Evolutionary conservation across 2,329 filamentous ascomycete species (phyloP), one percentile per base, ranked within the genome.

Genomic region (Fusarium nematophilum): DNA sequence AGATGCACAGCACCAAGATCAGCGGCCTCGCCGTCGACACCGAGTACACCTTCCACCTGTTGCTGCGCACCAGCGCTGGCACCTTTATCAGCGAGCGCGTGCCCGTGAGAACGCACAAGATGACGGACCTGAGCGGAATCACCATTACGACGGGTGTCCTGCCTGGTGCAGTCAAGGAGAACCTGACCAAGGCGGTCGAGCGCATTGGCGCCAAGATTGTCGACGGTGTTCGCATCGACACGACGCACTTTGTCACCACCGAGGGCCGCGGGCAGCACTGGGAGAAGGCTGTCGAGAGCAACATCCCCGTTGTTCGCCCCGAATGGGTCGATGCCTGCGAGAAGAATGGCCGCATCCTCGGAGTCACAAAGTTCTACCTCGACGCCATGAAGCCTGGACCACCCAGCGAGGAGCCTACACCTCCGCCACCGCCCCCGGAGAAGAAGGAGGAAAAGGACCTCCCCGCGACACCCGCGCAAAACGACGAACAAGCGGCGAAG

Each of bases 291-390:
- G 89, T 94, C 25, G 94, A 98, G 80, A 96, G 93, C 86, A 99
- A 98, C 75, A 96, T 99, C 49, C 95, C 95, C 7, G 92, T 99
- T 9, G 95, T 99, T 17, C 86, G 95, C 31, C 95, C 95, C 15
- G 95, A 99, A 75, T 99, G 95, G 95, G 86, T 99, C 25, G 91
- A 96, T 68, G 94, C 93, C n/a, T 99, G 95, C 73, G 94, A 98
- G 78, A 86, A 90, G 65, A 93, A 92, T 74, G 94, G 94, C 37
- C 87, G 93, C 56, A 96, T 99, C 61, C 89, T 98, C 3, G 93
- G 94, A 43, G 95, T 98, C 25, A 89, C 95, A 67, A 93, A 93
- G 67, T 99, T 97, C 78, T 99, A 99, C 75, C 84, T 99, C 26
- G 93, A 97, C 72, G 95, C 94, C 18, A 77, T 85, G 66, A 76